These are phyloP conservation scores for Sanghuangporus sanghuang DNA, from an alignment of 1,284 basidiomycete species.

Conservation along the genomic window DNA sequence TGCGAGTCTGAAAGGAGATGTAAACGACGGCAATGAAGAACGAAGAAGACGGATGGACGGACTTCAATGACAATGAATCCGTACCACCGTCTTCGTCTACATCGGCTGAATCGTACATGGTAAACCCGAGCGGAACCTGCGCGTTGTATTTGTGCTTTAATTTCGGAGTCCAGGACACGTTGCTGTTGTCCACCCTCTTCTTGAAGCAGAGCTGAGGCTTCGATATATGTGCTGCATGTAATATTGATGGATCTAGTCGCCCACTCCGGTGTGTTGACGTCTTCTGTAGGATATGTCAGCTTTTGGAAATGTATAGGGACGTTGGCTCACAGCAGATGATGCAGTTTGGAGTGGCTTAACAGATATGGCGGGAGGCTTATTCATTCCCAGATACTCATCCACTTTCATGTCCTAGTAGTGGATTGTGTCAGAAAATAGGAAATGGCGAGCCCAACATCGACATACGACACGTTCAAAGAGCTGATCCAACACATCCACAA, in stretches of 20 bases:
- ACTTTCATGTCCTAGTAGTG: slow-evolving; percentile 66
- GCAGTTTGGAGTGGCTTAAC: slow-evolving; percentile 30
- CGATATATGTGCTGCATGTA: slow-evolving; percentile 62
- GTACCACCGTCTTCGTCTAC: slow-evolving; percentile 22
- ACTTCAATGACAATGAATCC: slow-evolving; percentile 15
- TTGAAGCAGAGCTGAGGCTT: slow-evolving; percentile 81
- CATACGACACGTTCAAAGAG: slow-evolving; percentile 81
- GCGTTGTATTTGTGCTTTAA: slow-evolving; percentile 75
- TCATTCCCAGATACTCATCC: slow-evolving; percentile 73
- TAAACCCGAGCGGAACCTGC: slow-evolving; percentile 68
- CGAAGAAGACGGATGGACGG: slow-evolving; percentile 22
- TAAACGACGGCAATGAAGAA: slow-evolving; percentile 18
- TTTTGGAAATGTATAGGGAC: background rate
- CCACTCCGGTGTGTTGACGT: slow-evolving; percentile 30
- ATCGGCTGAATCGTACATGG: slow-evolving; percentile 38
- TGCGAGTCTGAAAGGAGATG: slow-evolving; percentile 17
- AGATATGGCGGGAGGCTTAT: slow-evolving; percentile 59
- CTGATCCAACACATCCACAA: slow-evolving; percentile 82
- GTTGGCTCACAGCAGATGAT: background rate
- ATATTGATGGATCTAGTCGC: slow-evolving; percentile 52
- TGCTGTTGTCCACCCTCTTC: slow-evolving; percentile 49
- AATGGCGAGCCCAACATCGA: background rate
- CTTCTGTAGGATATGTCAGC: slow-evolving; percentile 20
- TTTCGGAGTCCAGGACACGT: slow-evolving; percentile 53
- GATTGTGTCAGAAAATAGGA: background rate